Evolutionary conservation across 164 flowering plant genomes (phyloP), one percentile per base, ranked within the genome.

Genomic region (Saururus chinensis): DNA sequence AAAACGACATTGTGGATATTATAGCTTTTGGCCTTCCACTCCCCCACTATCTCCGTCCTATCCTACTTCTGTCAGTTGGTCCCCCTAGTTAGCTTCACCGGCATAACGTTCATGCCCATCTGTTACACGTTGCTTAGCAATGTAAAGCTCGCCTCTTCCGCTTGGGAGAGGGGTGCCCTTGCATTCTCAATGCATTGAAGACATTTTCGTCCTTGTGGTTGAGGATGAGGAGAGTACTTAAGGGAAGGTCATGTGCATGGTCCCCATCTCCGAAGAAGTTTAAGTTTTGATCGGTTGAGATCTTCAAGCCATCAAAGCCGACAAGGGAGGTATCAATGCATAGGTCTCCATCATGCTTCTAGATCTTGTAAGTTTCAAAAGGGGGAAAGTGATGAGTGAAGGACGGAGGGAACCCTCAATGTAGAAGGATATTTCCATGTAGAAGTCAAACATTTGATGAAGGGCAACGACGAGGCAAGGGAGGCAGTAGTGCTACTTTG

Each of bases 401-500:
- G 97, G 99, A 24, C 90, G 84, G 4, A 93, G 79, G 7, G 98
- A 93, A 80, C 95, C 84, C 75, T 93, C 97, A 64, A 90, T 90
- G 62, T 88, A 97, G 68, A 93, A 93, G 4, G 91, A 80, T 35
- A 93, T 86, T 78, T 89, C 98, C 90, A 93, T 84, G 74, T 93
- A 90, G 74, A 93, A 93, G 58, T 90, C 98, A 3, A 90, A 79
- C 97, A 93, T 93, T 16, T 92, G 60, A 45, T 85, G 81, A 9
- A 93, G 80, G 7, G 70, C 96, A 0, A 84, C 84, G 10, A 88
- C 74, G 0, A 90, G 77, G 5, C 95, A 82, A 1, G 98, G 98
- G 6, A 90, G 77, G 9, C 97, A 74, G 7, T 96, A 81, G 19
- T 96, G 82, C 97, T 96, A 93, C 76, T 93, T 93, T 11, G 73